Conservation (phyloP, 2,329 filamentous ascomycete genomes). For the Fusarium algeriense region DNA sequence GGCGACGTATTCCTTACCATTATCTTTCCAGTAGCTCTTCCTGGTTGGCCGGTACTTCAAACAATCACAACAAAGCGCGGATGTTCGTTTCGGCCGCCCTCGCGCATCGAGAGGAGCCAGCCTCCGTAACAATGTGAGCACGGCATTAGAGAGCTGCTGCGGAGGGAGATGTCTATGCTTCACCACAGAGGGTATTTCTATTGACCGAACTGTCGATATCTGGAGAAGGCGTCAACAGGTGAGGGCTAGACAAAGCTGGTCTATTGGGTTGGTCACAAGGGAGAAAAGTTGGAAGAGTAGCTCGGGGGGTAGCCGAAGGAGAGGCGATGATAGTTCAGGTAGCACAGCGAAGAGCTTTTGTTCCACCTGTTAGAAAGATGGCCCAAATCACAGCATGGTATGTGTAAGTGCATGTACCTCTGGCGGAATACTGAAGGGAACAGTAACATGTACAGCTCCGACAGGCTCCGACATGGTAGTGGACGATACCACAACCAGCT, state of each 20-base stretch:
- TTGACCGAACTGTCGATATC: background rate
- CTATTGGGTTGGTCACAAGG: constrained; percentile 1
- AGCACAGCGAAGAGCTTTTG: constrained; percentile 6
- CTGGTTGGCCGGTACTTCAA: no score
- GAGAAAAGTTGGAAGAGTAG: constrained; percentile 14
- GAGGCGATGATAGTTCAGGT: constrained; percentile 9
- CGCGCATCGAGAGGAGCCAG: no score
- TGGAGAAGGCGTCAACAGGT: constrained; percentile 14
- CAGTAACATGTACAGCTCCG: background rate
- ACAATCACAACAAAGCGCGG: no score
- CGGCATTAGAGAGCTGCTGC: no score
- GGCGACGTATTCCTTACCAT: no score
- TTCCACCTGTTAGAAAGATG: constrained; percentile 1
- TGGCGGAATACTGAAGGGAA: constrained; percentile 12
- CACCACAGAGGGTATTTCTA: background rate
- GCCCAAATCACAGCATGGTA: background rate
- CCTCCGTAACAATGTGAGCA: no score
- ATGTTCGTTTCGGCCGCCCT: no score
- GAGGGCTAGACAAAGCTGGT: constrained; percentile 16
- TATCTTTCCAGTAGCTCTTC: no score
- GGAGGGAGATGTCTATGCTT: no score
- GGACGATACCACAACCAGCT: no score
- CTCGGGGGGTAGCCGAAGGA: constrained; percentile 20
- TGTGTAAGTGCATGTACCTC: constrained; percentile 3
- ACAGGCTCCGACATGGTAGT: constrained; percentile 2